Evolutionary conservation across 148 eudicot genomes (phyloP), one percentile per base, ranked within the genome.

Genomic region (Chenopodium quinoa): DNA sequence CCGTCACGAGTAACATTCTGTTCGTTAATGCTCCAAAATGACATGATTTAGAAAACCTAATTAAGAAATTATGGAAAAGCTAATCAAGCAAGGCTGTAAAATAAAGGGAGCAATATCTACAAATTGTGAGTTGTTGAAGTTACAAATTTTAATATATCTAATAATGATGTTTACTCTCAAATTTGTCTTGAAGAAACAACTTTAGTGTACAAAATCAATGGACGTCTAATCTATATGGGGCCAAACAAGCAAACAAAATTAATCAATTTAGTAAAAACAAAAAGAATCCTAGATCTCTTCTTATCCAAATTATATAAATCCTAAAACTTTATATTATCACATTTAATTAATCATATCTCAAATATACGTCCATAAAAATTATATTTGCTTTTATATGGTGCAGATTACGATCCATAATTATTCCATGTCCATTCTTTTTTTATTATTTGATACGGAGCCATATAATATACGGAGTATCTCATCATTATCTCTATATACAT

Each of bases 161-260:
- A 79, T 79, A 52, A 79, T 79, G 66, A 79, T 79, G 81, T 70
- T 70, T 70, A 79, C 9, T 69, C 46, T 6, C 0, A 68, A 47
- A 10, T 69, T 54, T 79, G 75, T 54, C 75, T 22, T 10, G 32
- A 79, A 70, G 29, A 29, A 79, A 72, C 64, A 29, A 20, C 32
- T 78, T 19, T 79, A 56, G 76, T 79, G 19, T 13, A 75, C 8
- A 22, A 22, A 73, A 50, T 74, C 37, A 48, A 74, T 48, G 60
- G 32, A 74, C 37, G 13, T 50, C 54, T 9, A 11, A 50, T 50
- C 54, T 0, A 68, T 44, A 9, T 7, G 19, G 62, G 60, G n/a
- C 40, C 63, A 50, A 14, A 20, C 9, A 50, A 50, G 62, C 20
- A 60, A 58, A 29, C 47, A 19, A 60, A 32, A 31, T 32, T 56